Percentiles rank a stretch among this genome's conserved stretches.
phyloP scores from a whole-genome alignment of 148 eudicot genomes.

The Simmondsia chinensis region DNA sequence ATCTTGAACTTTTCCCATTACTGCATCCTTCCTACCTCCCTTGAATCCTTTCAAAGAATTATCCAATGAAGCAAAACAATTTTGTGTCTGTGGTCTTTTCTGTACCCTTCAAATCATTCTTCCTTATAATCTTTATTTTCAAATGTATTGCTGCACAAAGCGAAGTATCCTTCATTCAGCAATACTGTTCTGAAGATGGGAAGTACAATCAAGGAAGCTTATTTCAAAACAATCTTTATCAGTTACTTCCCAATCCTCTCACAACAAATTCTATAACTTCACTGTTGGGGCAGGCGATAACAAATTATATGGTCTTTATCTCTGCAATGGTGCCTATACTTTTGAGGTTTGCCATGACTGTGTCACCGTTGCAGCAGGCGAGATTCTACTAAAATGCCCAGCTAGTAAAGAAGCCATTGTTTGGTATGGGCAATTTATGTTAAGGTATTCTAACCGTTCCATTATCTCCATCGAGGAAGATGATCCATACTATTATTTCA shows the following conservation, averaged over 20 bases:
- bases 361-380: not conserved
- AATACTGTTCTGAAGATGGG: conserved; percentile 1
- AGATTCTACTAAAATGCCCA: conserved; percentile 1
- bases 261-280: not conserved
- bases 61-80: too few relatives aligned
- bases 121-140: not conserved
- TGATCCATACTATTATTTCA: too few relatives aligned
- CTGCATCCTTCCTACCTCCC: too few relatives aligned
- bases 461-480: conserved; percentile 6
- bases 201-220: not conserved
- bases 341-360: conserved; percentile 10
- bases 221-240: conserved; percentile 4
- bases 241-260: conserved; percentile 3
- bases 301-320: conserved; percentile 4
- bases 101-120: too few relatives aligned
- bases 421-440: conserved; percentile 11
- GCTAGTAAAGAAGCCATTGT: not conserved
- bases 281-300: conserved; percentile 2
- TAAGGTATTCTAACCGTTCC: conserved; percentile 6
- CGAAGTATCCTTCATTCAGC: conserved; percentile 2
- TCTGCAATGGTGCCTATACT: conserved; percentile 11
- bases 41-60: too few relatives aligned
- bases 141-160: not conserved
- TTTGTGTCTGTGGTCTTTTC: too few relatives aligned
- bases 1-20: too few relatives aligned